Evolutionary conservation across 345 rosid species (phyloP), one percentile per base, ranked within the genome.

Genomic region (Sisymbrium irio): DNA sequence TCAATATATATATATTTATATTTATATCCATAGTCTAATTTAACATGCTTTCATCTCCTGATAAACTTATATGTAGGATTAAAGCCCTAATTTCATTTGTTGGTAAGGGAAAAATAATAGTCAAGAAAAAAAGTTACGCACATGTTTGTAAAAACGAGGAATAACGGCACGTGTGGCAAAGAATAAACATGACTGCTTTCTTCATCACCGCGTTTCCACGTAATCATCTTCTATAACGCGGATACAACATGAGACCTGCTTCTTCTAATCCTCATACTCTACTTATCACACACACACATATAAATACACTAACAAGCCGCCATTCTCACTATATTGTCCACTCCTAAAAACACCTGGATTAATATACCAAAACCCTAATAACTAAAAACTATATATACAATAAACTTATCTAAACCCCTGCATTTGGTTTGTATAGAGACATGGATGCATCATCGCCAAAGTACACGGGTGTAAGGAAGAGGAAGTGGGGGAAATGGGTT

Each of bases 401-500:
- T 6, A 9, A 10, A 45, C 37, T 44, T 28, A 42, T 15, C 62
- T 9, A 51, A 27, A 9, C 19, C 51, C 17, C 10, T 64, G 39
- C 64, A 64, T 64, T 54, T 47, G 20, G 44, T 50, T 65, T 19
- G 4, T 7, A 19, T 36, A 66, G 18, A 32, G 40, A 42, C 0
- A 77, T 77, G 71, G 76, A 77, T 46, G 50, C 78, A 36, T 33
- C 78, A 36, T 39, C 78, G 1, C 83, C 85, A 0, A 86, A 85
- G 80, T 93, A 87, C 83, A 93, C 81, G 30, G 98, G 98, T 6
- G 97, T 93, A 9, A 15, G 98, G 10, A 89, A 88, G 89, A 73
- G 98, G 66, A 91, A 91, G 62, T 91, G 98, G 98, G 97, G 98
- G 0, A 93, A 87, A 63, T 93, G 94, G 94, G 98, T 93, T 64